Conservation (phyloP, 345 rosid species). For the Arabidopsis suecica region DNA sequence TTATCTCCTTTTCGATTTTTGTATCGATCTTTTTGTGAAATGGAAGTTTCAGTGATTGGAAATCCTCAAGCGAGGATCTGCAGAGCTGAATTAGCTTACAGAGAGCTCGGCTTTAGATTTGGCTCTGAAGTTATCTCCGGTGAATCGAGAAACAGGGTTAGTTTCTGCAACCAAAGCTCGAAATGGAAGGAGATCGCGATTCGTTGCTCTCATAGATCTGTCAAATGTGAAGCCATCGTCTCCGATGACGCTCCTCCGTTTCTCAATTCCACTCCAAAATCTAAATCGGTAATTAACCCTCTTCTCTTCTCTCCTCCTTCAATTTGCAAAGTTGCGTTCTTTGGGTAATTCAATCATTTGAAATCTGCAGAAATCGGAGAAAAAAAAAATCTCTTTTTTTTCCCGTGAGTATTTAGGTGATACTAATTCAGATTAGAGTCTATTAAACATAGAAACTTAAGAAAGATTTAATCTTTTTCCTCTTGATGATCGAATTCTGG, state of each 20-base stretch:
- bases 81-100: slow-evolving; percentile 48
- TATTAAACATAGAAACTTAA: background rate
- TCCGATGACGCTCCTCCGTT: slow-evolving; percentile 32
- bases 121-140: slow-evolving; percentile 14
- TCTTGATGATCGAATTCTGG: background rate
- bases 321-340: background rate
- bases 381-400: too few relatives aligned
- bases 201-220: slow-evolving; percentile 53
- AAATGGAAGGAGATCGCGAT: slow-evolving; percentile 47
- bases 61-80: slow-evolving; percentile 55
- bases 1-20: background rate
- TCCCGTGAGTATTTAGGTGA: background rate
- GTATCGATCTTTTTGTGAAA: slow-evolving; percentile 11
- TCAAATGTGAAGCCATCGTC: slow-evolving; percentile 50
- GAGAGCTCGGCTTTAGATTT: slow-evolving; percentile 48
- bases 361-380: background rate
- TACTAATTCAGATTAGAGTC: background rate
- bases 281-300: slow-evolving; percentile 55
- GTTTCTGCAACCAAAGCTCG: slow-evolving; percentile 42
- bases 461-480: background rate
- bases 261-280: slow-evolving; percentile 38
- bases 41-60: slow-evolving; percentile 73
- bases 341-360: background rate
- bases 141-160: slow-evolving; percentile 43
- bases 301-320: background rate